Evolutionary conservation across 805 yeast genomes (phyloP).

Genomic region (Zygosaccharomyces rouxii): DNA sequence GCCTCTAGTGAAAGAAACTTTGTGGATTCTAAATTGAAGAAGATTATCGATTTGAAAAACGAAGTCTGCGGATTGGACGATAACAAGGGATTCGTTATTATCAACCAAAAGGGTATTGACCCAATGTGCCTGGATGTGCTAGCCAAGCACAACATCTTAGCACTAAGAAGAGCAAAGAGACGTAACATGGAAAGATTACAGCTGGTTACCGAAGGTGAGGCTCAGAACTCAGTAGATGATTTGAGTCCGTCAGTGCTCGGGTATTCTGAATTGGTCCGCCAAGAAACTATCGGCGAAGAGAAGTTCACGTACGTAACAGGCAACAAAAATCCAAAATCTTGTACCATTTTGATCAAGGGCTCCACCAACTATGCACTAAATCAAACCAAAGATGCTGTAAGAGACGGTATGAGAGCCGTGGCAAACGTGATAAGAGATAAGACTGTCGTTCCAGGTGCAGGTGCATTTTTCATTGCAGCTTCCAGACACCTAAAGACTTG

Average conservation of each 20-base stretch:
- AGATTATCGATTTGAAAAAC: slow-evolving; percentile 89
- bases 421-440: slow-evolving; percentile 85
- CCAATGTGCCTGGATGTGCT: slow-evolving; percentile 94
- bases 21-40: slow-evolving; percentile 87
- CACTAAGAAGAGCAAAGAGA: slow-evolving; percentile 96
- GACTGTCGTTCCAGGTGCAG: slow-evolving; percentile 92
- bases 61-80: slow-evolving; percentile 78
- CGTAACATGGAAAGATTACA: slow-evolving; percentile 99
- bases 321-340: slow-evolving; percentile 81
- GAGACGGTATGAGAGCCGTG: slow-evolving; percentile 95
- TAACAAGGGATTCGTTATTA: slow-evolving; percentile 79
- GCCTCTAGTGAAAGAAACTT: slow-evolving; percentile 91
- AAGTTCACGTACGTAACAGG: slow-evolving; percentile 95
- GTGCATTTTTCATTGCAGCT: slow-evolving; percentile 87
- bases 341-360: slow-evolving; percentile 88
- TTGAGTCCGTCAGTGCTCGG: slow-evolving; percentile 76
- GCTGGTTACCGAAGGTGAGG: slow-evolving; percentile 93
- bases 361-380: slow-evolving; percentile 83
- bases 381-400: slow-evolving; percentile 94
- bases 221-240: slow-evolving; percentile 96
- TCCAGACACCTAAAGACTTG: slow-evolving; percentile 54
- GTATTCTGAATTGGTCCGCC: slow-evolving; percentile 83
- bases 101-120: slow-evolving; percentile 97
- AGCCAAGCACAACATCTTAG: slow-evolving; percentile 89
- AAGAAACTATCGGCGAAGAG: slow-evolving; percentile 93